phyloP scores from a whole-genome alignment of 371 early-diverging fungal genomes.

The Nematocida ironsii region DNA sequence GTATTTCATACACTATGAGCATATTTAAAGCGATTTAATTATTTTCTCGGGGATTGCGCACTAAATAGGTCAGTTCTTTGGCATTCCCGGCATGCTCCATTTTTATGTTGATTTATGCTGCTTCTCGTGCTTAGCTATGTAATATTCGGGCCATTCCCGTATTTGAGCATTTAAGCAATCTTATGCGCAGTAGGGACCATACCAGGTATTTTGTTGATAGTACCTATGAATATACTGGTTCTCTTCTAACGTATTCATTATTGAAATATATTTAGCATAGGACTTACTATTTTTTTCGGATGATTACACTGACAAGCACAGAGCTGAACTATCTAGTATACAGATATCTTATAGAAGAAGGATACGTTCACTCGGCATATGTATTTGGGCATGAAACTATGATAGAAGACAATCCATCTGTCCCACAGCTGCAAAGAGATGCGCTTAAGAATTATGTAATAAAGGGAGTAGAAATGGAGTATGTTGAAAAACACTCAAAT shows the following conservation, averaged over 20 bases:
- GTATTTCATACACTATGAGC: too few species aligned
- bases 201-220: too few species aligned
- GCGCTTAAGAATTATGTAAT: slow-evolving; percentile 47
- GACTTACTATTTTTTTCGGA: slow-evolving; percentile 27
- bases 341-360: slow-evolving; percentile 56
- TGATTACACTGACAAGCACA: slow-evolving; percentile 60
- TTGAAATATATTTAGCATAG: slow-evolving; percentile 33
- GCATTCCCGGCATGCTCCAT: too few species aligned
- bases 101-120: too few species aligned
- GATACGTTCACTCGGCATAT: slow-evolving; percentile 53
- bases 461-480: slow-evolving; percentile 60
- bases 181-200: not conserved
- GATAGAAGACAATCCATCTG: slow-evolving; percentile 47
- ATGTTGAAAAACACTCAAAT: slow-evolving; percentile 52
- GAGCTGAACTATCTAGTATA: slow-evolving; percentile 57
- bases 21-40: too few species aligned
- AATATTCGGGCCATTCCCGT: too few species aligned
- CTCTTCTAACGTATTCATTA: slow-evolving; percentile 4
- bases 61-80: too few species aligned
- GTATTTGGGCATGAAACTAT: slow-evolving; percentile 48
- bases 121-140: too few species aligned
- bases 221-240: not conserved
- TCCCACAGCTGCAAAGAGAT: slow-evolving; percentile 30
- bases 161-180: too few species aligned
- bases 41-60: too few species aligned